Conservation (phyloP, 2,329 filamentous ascomycete species). For the Cladobotryum mycophilum region DNA sequence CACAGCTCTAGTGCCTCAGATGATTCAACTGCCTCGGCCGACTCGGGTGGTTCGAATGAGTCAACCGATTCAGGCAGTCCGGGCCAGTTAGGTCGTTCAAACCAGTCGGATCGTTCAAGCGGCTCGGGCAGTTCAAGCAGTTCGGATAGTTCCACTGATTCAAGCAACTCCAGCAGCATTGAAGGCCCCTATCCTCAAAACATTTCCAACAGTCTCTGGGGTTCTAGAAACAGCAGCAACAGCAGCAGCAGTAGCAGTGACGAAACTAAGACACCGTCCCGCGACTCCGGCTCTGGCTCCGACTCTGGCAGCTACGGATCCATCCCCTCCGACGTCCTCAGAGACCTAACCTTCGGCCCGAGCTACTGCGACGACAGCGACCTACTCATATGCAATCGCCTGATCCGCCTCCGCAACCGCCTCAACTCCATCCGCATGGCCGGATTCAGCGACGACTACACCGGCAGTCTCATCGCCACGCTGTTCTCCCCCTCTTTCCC, state of each 20-base stretch:
- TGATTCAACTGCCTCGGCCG: background rate
- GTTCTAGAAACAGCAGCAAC: too few relatives aligned
- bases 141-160: too few relatives aligned
- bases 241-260: too few relatives aligned
- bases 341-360: background rate
- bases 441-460: constrained; percentile 30
- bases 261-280: background rate
- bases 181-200: too few relatives aligned
- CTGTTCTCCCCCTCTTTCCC: constrained; percentile 21
- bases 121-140: too few relatives aligned
- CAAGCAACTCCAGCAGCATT: too few relatives aligned
- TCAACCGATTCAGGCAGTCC: background rate
- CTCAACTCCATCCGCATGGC: constrained; percentile 29
- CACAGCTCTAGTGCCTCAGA: background rate
- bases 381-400: constrained; percentile 25
- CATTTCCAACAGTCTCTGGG: too few relatives aligned
- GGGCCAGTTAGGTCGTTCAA: too few relatives aligned
- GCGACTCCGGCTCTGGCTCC: background rate
- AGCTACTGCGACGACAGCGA: constrained; percentile 26
- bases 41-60: background rate
- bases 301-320: background rate
- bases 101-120: too few relatives aligned
- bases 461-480: constrained; percentile 19
- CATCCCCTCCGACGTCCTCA: background rate
- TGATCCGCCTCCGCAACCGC: constrained; percentile 24